Evolutionary conservation across 371 early-diverging fungal species (phyloP).

Genomic region (Mucor indicus): DNA sequence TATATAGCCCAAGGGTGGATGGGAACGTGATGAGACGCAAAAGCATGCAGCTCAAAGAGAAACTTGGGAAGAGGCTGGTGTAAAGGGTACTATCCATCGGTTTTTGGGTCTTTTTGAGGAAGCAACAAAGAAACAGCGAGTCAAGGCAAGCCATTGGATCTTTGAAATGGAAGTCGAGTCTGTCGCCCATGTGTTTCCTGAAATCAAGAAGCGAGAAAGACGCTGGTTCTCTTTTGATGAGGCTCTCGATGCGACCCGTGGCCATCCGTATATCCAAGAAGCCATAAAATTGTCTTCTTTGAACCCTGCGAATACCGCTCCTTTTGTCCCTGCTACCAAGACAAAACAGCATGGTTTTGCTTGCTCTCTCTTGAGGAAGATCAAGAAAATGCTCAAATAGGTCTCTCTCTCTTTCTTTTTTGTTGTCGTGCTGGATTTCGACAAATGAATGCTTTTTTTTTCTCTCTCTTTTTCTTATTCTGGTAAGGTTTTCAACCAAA

Average conservation of each 20-base stretch:
- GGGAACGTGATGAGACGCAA: slow-evolving; percentile 57
- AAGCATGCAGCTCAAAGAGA: slow-evolving; percentile 54
- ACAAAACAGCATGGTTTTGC: too few species aligned
- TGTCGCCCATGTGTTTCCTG: slow-evolving; percentile 49
- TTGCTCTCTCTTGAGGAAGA: too few species aligned
- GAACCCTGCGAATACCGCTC: slow-evolving; percentile 7
- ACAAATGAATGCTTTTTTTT: too few species aligned
- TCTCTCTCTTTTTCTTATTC: too few species aligned
- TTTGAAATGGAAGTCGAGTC: slow-evolving; percentile 52
- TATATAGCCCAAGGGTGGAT: slow-evolving; percentile 58
- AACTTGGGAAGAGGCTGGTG: slow-evolving; percentile 63
- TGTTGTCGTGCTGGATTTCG: too few species aligned
- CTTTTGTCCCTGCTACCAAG: too few species aligned
- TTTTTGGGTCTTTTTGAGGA: slow-evolving; percentile 48
- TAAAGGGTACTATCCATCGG: slow-evolving; percentile 41
- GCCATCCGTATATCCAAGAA: slow-evolving; percentile 21
- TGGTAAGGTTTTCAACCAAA: too few species aligned
- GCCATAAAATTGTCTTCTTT: slow-evolving; percentile 17
- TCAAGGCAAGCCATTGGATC: slow-evolving; percentile 46
- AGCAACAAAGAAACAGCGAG: slow-evolving; percentile 24
- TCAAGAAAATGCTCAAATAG: too few species aligned
- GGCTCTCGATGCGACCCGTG: slow-evolving; percentile 13
- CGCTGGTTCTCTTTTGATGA: slow-evolving; percentile 35
- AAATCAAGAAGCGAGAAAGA: slow-evolving; percentile 51
- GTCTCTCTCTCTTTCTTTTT: too few species aligned